phyloP scores from a whole-genome alignment of 306 rosid species.

The Citrullus amarus region DNA sequence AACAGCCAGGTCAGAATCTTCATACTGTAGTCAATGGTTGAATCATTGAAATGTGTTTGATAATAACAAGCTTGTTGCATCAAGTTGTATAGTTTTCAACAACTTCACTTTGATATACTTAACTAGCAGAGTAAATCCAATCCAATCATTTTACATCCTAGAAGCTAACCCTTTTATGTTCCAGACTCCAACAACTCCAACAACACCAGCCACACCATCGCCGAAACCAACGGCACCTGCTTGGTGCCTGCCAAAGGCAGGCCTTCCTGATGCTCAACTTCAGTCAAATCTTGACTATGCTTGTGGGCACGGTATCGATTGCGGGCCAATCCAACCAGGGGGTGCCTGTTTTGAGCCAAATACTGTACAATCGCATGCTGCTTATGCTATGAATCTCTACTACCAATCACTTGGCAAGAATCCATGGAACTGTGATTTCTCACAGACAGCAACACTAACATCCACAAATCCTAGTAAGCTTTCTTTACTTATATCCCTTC shows the following conservation, averaged over 20 bases:
- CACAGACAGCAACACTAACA: conserved; percentile 64
- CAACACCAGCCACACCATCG: conserved; percentile 34
- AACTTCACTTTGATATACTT: not conserved
- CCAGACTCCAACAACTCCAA: conserved; percentile 30
- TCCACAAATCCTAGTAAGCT: conserved; percentile 81
- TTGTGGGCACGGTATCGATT: conserved; percentile 49
- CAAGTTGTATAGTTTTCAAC: not conserved
- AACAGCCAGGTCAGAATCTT: conserved; percentile 42
- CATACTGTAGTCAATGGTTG: not conserved
- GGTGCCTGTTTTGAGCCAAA: conserved; percentile 82
- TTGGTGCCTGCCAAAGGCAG: conserved; percentile 78
- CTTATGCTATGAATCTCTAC: conserved; percentile 89
- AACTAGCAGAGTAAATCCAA: not conserved
- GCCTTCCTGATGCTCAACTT: conserved; percentile 44
- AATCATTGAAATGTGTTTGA: not conserved
- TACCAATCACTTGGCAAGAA: conserved; percentile 42
- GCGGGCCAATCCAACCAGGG: conserved; percentile 56
- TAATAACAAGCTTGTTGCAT: not conserved
- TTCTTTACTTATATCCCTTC: not conserved
- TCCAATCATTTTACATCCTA: not conserved
- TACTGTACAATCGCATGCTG: conserved; percentile 54
- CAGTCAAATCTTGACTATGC: conserved; percentile 68
- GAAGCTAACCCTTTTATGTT: not conserved
- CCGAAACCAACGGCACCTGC: conserved; percentile 21
- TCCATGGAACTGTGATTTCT: conserved; percentile 82